Evolutionary conservation across 2,329 filamentous ascomycete genomes (phyloP).

Genomic region (Karstenula rhodostoma): DNA sequence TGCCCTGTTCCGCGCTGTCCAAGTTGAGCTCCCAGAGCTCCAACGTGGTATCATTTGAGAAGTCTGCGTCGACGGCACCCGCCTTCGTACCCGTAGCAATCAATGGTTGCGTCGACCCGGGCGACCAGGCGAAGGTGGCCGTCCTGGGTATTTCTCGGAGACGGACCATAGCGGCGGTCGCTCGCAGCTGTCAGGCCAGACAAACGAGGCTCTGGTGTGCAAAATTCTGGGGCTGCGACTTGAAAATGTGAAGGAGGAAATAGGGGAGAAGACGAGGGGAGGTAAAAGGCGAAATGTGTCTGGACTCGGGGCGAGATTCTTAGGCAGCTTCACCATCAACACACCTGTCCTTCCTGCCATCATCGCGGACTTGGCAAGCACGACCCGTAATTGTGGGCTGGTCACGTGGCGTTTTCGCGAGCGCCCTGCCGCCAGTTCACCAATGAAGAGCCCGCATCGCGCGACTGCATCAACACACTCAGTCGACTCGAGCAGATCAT

Average conservation of each 20-base stretch:
- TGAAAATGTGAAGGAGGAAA: constrained; percentile 21
- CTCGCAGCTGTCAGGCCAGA: constrained; percentile 37
- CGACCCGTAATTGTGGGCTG: constrained; percentile 17
- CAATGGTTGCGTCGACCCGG: constrained; percentile 78
- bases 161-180: constrained; percentile 77
- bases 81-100: constrained; percentile 94
- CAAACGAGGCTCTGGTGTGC: constrained; percentile 10
- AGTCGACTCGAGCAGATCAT: constrained; percentile 59
- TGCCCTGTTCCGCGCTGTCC: constrained; percentile 75
- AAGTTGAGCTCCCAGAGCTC: constrained; percentile 95
- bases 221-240: constrained; percentile 23
- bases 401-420: constrained; percentile 23
- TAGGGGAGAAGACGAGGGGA: constrained; percentile 26
- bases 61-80: constrained; percentile 94
- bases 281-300: constrained; percentile 32
- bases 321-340: constrained; percentile 41
- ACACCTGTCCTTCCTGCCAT: constrained; percentile 47
- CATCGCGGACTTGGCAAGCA: constrained; percentile 29
- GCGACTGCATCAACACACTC: constrained; percentile 11
- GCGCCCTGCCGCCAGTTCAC: constrained; percentile 17
- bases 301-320: constrained; percentile 22
- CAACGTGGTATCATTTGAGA: constrained; percentile 95
- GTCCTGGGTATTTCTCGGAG: constrained; percentile 96
- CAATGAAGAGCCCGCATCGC: constrained; percentile 18
- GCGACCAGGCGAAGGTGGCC: constrained; percentile 96